Conservation (phyloP, 345 rosid genomes). For the Brassica carinata region DNA sequence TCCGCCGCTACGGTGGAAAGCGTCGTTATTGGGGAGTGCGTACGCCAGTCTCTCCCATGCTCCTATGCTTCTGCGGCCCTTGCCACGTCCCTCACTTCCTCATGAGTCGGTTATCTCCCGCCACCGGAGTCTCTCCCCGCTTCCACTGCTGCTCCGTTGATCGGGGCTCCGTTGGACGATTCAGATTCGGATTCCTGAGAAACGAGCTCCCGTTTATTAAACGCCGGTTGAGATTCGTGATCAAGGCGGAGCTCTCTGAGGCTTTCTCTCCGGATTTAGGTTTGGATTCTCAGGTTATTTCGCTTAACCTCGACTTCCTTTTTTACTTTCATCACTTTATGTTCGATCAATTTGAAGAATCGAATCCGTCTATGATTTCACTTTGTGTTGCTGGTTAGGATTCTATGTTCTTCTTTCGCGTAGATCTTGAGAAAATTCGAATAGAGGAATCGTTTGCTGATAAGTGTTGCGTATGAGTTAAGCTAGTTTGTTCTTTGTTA, state of each 20-base stretch:
- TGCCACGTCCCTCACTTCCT: constrained; percentile 53
- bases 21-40: background rate
- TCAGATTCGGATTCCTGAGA: constrained; percentile 39
- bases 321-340: background rate
- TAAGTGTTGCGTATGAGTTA: background rate
- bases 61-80: constrained; percentile 51
- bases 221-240: constrained; percentile 52
- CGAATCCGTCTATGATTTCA: background rate
- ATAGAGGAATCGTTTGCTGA: background rate
- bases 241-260: constrained; percentile 62
- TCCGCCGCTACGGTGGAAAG: constrained; percentile 18
- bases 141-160: constrained; percentile 31
- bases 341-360: constrained; percentile 1
- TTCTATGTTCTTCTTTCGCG: background rate
- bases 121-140: constrained; percentile 44
- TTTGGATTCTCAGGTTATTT: constrained; percentile 74
- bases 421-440: background rate
- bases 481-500: background rate
- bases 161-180: constrained; percentile 34
- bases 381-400: background rate
- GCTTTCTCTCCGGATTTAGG: constrained; percentile 58
- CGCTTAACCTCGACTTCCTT: background rate
- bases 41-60: constrained; percentile 39
- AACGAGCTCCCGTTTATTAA: constrained; percentile 35
- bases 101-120: constrained; percentile 55